Evolutionary conservation across 1,284 basidiomycete genomes (phyloP), one percentile per base, ranked within the genome.

Genomic region (Fomitiporia mediterranea): DNA sequence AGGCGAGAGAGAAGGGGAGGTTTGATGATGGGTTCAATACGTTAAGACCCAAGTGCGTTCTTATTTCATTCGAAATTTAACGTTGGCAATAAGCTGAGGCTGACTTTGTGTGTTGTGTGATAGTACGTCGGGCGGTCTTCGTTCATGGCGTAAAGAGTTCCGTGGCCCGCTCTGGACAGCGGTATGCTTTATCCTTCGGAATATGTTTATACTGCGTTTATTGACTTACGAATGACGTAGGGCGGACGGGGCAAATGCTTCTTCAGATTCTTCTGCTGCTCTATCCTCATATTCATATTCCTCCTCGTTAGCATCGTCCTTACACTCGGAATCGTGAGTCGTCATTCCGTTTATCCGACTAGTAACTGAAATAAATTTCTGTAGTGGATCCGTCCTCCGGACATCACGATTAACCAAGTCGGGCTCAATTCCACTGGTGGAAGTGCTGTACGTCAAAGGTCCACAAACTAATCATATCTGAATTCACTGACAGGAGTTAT

Each of bases 311-410:
- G 86, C 71, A 81, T 92, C 48, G 62, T 91, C 15, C 75, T 94
- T 19, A 73, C 88, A 0, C 77, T 94, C 38, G 77, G 80, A 5
- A 66, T 94, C 69, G 91, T 94, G 65, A 69, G 82, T 73, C n/a
- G n/a, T n/a, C n/a, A n/a, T n/a, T n/a, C n/a, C n/a, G n/a, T n/a
- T n/a, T n/a, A n/a, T n/a, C n/a, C n/a, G n/a, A n/a, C n/a, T n/a
- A n/a, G n/a, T 2, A 44, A 21, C 42, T 11, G n/a, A 32, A 15
- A n/a, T 11, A 40, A 48, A 23, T 53, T 30, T 34, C 7, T 37
- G 28, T 57, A 94, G 91, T 94, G 85, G 81, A 77, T 90, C 51
- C 81, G 84, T 28, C 91, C 91, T 4, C 91, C 91, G 0, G 80
- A 82, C 59, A 73, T 94, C 54, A 66, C 70, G n/a, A 75, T 94